These are phyloP conservation scores for Cladosporium sp. DNA, from an alignment of 2,329 filamentous ascomycete genomes.

Conservation along the genomic window DNA sequence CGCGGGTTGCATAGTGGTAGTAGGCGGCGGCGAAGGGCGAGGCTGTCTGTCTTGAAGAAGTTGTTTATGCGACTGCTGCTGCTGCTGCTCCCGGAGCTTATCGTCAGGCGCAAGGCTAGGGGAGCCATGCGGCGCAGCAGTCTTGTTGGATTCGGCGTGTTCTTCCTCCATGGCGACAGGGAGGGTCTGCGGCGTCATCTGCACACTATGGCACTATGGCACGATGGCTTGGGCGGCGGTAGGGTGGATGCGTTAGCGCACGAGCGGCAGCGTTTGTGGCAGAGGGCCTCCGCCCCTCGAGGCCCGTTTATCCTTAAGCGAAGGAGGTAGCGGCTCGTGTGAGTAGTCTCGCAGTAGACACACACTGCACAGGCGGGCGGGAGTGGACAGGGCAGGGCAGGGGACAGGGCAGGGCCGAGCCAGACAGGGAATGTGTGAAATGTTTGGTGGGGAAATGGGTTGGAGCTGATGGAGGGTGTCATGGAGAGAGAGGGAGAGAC, in stretches of 20 bases:
- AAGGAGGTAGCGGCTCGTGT: constrained; percentile 12
- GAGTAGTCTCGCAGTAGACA: neutral
- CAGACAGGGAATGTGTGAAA: neutral
- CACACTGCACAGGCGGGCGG: constrained; percentile 3
- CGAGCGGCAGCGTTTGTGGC: constrained; percentile 9
- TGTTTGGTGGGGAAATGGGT: constrained; percentile 6
- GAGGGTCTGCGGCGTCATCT: constrained; percentile 11
- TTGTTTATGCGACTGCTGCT: too few relatives aligned
- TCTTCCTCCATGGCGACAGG: constrained; percentile 10
- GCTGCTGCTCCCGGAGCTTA: neutral
- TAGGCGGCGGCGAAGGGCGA: neutral
- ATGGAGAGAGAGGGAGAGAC: neutral
- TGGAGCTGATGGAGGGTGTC: constrained; percentile 3
- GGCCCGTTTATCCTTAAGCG: constrained; percentile 14
- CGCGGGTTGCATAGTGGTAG: constrained; percentile 7
- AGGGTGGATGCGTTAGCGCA: constrained; percentile 10
- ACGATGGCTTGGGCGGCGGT: constrained; percentile 1
- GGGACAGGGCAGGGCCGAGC: neutral
- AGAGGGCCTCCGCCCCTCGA: constrained; percentile 11
- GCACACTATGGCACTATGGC: too few relatives aligned
- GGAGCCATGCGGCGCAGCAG: constrained; percentile 5
- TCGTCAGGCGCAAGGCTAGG: constrained; percentile 6
- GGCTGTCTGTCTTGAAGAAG: neutral
- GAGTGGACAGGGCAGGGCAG: constrained; percentile 2
- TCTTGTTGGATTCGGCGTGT: constrained; percentile 5